A percentile compares a stretch with the other conserved stretches of the same genome.
Conservation (phyloP, 2,329 filamentous ascomycete genomes). For the Ophiocordyceps robertsii region DNA sequence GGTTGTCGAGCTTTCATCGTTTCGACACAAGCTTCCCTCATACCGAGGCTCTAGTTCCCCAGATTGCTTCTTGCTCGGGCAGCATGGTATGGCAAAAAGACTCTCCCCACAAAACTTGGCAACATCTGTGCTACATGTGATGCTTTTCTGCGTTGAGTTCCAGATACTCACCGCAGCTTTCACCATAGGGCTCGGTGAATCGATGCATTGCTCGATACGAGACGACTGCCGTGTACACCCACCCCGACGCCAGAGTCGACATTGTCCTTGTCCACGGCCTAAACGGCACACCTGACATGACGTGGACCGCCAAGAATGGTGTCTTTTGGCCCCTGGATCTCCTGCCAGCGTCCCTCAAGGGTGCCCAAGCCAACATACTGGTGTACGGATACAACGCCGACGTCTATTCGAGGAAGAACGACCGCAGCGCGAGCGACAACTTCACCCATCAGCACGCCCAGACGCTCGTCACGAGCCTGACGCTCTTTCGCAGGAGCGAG, state of each 20-base stretch:
- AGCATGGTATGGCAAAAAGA: too few relatives aligned
- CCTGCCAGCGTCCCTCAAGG: constrained; percentile 44
- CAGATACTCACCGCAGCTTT: background rate
- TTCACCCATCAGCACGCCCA: constrained; percentile 60
- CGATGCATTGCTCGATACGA: constrained; percentile 33
- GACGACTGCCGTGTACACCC: constrained; percentile 43
- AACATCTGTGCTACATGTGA: too few relatives aligned
- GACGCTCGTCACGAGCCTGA: constrained; percentile 48
- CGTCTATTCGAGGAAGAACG: constrained; percentile 32
- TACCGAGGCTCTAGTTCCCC: too few relatives aligned
- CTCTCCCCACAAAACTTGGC: too few relatives aligned
- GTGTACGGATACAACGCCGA: constrained; percentile 68
- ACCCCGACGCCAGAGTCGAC: constrained; percentile 45
- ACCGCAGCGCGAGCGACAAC: constrained; percentile 47
- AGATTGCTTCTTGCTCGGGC: too few relatives aligned
- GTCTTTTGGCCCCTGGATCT: constrained; percentile 60
- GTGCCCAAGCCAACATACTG: constrained; percentile 47
- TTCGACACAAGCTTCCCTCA: too few relatives aligned
- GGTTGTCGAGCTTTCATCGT: too few relatives aligned
- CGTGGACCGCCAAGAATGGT: constrained; percentile 44
- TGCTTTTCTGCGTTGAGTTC: background rate
- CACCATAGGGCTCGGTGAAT: constrained; percentile 22
- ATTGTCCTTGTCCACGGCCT: constrained; percentile 60
- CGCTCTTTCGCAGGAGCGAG: constrained; percentile 46
- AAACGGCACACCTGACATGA: constrained; percentile 51